Evolutionary conservation across 768 basidiomycete genomes (phyloP), one percentile per base, ranked within the genome.

Genomic region (Podaxis sp.): DNA sequence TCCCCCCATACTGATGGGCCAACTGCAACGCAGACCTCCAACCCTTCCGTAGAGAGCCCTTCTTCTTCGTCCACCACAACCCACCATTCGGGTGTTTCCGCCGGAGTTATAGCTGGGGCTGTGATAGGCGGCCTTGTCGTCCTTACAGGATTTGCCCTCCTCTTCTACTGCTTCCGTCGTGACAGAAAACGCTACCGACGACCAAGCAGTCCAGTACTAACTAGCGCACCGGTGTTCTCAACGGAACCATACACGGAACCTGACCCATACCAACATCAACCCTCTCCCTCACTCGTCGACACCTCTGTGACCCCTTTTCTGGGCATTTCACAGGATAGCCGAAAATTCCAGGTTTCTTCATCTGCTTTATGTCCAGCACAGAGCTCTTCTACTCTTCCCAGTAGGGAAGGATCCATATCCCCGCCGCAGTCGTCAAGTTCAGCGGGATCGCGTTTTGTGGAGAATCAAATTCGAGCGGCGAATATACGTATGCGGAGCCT

Each of bases 391-490:
- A 28, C 25, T 7, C 32, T 18, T 5, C 36, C 13, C 5, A 57
- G 36, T 25, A 16, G 25, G 7, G 47, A 57, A 32, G 25, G 1
- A n/a, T 5, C 47, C 27, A 27, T 21, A 48, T 38, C 47, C 10
- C 14, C 37, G 18, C 3, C 46, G 11, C 57, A 48, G 1, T 44
- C 54, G 32, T 23, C 36, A 23, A 27, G 55, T 10, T 47, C 55
- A 16, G 13, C 28, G 27, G 27, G 28, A 13, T 23, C 27, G 61
- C 44, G 28, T 55, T 66, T 10, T 58, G 71, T 25, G 42, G 67
- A 42, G 63, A 64, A 21, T 36, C 67, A 69, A 21, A 71, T 72
- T 42, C 59, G 61, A 23, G 69, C 68, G 38, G 63, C 72, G 6
- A 65, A 69, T 36, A 50, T 64, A 10, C 69, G 68, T 18, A 62